Conservation (phyloP, 768 basidiomycete species). For the Boletales sp. region DNA sequence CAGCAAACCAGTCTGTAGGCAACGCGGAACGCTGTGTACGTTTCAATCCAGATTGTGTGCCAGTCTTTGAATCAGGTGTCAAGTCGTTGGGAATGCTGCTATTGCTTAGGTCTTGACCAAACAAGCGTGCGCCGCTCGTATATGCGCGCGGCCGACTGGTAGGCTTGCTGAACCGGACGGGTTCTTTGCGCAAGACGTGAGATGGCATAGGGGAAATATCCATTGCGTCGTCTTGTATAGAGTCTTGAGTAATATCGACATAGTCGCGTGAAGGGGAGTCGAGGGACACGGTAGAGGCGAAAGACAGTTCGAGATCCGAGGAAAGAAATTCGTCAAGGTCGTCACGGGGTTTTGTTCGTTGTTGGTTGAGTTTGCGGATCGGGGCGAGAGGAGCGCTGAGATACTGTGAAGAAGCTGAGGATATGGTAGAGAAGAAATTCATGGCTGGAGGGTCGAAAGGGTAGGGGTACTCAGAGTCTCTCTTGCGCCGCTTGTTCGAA, state of each 20-base stretch:
- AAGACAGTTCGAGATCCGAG: slow-evolving; percentile 79
- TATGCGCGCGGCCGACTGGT: slow-evolving; percentile 58
- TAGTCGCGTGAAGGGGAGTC: slow-evolving; percentile 61
- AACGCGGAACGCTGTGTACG: slow-evolving; percentile 59
- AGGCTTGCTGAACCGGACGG: slow-evolving; percentile 27
- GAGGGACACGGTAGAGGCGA: slow-evolving; percentile 79
- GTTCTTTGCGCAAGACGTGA: slow-evolving; percentile 26
- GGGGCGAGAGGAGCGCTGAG: slow-evolving; percentile 38
- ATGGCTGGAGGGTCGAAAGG: slow-evolving; percentile 38
- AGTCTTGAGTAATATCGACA: slow-evolving; percentile 44
- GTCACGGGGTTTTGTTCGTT: slow-evolving; percentile 41
- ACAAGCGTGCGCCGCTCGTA: slow-evolving; percentile 62
- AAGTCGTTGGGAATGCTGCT: slow-evolving; percentile 30
- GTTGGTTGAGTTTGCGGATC: slow-evolving; percentile 44
- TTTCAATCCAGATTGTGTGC: slow-evolving; percentile 44
- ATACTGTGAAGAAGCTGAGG: slow-evolving; percentile 43
- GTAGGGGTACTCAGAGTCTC: slow-evolving; percentile 27
- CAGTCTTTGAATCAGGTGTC: slow-evolving; percentile 24
- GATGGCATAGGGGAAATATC: slow-evolving; percentile 72
- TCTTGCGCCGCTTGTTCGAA: slow-evolving; percentile 47
- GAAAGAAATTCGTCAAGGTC: slow-evolving; percentile 65
- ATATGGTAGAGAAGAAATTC: slow-evolving; percentile 47
- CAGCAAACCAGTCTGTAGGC: slow-evolving; percentile 56
- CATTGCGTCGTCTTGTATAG: slow-evolving; percentile 61
- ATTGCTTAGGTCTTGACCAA: slow-evolving; percentile 76